Evolutionary conservation across 2,329 filamentous ascomycete genomes (phyloP), one percentile per base, ranked within the genome.

Genomic region (Waltergamsia citrina): DNA sequence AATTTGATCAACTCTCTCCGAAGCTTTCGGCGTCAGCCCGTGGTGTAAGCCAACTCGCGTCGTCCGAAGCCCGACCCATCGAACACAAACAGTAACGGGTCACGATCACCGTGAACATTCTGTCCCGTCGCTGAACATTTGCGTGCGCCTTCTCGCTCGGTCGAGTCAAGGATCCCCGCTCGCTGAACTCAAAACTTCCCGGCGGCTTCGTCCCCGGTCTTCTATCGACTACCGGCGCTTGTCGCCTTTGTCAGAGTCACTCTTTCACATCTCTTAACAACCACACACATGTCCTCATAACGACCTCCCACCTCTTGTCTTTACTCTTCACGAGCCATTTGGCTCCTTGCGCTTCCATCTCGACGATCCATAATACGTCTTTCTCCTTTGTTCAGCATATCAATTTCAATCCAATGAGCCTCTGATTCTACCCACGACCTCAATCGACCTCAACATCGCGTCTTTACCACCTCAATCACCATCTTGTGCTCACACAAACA

Each of bases 201-300:
- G n/a, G 23, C 23, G 29, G n/a, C 22, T n/a, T 12, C n/a, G 29
- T 14, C 30, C 14, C 25, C 24, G 35, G 30, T 37, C 17, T 40
- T 22, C 19, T 9, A 29, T 20, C 31, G 33, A 19, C 29, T 28
- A 17, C 23, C 24, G 25, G 35, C 20, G 30, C 30, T 26, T 22
- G 14, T 29, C 19, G 28, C 30, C 30, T 15, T 16, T 25, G 44
- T 43, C 41, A 41, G 44, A 49, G 43, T 47, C 51, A 47, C 45
- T 49, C 47, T 46, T 53, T 49, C 32, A 16, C 28, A 24, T 31
- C 19, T 15, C 30, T 26, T 15, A n/a, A 8, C 39, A 42, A 43
- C 23, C 33, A 41, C 35, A 17, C 53, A 52, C 50, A 65, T 65
- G 61, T 63, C 52, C 50, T 53, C 44, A 56, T 65, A 65, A 65